A percentile compares a stretch with the other conserved stretches of the same genome.
phyloP scores from a whole-genome alignment of 805 yeast species.

The Suhomyces sp. region DNA sequence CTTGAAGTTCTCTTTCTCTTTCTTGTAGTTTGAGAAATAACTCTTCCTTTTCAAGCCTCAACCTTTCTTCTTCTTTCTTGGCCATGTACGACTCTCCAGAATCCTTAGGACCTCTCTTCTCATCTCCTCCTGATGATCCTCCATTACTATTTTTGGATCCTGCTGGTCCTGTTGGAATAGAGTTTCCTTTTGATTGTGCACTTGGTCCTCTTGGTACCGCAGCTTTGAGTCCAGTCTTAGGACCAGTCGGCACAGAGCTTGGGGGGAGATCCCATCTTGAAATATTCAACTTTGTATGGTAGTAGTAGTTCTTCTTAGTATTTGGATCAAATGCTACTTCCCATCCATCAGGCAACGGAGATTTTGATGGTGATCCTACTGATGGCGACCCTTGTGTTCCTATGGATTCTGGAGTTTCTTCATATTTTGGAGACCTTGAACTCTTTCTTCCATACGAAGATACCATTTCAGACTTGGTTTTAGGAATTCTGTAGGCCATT shows the following conservation, averaged over 20 bases:
- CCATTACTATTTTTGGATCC: constrained; percentile 8
- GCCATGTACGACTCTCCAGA: constrained; percentile 16
- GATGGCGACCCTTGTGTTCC: too few species aligned
- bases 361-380: too few species aligned
- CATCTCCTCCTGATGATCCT: constrained; percentile 1
- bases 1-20: constrained; percentile 36
- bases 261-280: constrained; percentile 65
- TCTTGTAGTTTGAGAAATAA: constrained; percentile 33
- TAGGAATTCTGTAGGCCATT: constrained; percentile 84
- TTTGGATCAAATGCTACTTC: constrained; percentile 50
- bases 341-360: constrained; percentile 68
- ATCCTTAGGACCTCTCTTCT: not conserved
- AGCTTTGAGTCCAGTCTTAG: constrained; percentile 13
- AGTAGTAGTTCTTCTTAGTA: constrained; percentile 51
- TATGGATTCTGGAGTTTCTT: too few species aligned
- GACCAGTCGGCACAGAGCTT: constrained; percentile 33
- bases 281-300: constrained; percentile 44
- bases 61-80: constrained; percentile 33
- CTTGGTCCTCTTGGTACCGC: constrained; percentile 1
- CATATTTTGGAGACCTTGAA: constrained; percentile 15
- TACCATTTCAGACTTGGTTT: constrained; percentile 32
- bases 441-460: constrained; percentile 18
- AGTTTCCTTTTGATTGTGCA: not conserved
- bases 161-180: too few species aligned
- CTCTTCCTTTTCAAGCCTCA: constrained; percentile 31